These are phyloP conservation scores for Corylus americana DNA, from an alignment of 306 rosid species.

Conservation along the genomic window DNA sequence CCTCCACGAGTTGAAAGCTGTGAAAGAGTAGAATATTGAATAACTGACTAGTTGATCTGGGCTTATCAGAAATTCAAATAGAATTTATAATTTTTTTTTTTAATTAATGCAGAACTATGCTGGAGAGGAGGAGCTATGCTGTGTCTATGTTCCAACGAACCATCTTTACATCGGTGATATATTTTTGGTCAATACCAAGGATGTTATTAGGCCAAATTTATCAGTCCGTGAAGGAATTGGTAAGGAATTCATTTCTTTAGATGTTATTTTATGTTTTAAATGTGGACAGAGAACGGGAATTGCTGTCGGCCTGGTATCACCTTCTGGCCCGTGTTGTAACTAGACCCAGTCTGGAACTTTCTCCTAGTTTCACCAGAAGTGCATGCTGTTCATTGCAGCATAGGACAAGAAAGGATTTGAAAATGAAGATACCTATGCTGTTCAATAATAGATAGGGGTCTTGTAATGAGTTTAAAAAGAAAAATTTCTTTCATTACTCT, in stretches of 20 bases:
- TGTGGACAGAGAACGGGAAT: conserved; percentile 5
- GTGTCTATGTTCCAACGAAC: conserved; percentile 90
- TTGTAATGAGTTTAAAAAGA: background rate
- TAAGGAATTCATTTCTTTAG: conserved; percentile 39
- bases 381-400: background rate
- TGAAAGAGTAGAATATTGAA: background rate
- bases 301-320: background rate
- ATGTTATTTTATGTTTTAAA: conserved; percentile 21
- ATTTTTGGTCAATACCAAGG: conserved; percentile 67
- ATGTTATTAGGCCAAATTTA: conserved; percentile 81
- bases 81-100: conserved; percentile 10
- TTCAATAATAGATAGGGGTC: conserved; percentile 7
- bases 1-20: background rate
- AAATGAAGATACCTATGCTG: background rate
- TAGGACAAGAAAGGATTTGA: background rate
- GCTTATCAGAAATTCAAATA: conserved; percentile 8
- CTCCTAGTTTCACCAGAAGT: background rate
- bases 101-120: conserved; percentile 57
- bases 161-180: conserved; percentile 93
- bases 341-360: conserved; percentile 7
- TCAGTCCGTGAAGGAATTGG: conserved; percentile 96
- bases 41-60: background rate
- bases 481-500: background rate
- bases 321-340: background rate
- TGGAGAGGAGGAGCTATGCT: conserved; percentile 86